phyloP scores from a whole-genome alignment of 129 eudicot genomes.

The Tanacetum coccineum region DNA sequence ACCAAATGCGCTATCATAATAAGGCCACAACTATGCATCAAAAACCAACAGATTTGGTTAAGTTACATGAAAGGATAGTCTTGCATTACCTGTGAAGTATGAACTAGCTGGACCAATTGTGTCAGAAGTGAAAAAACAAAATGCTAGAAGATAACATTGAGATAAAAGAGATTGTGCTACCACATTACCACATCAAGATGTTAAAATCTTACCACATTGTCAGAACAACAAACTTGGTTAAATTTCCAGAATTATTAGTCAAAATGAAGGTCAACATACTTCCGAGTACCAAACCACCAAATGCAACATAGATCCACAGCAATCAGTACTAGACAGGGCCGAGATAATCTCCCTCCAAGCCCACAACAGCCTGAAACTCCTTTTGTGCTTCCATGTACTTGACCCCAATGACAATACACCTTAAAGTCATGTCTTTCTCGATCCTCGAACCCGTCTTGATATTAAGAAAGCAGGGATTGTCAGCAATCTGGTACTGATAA shows the following conservation, averaged over 20 bases:
- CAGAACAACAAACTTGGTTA: too few relatives aligned
- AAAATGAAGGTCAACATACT: neutral
- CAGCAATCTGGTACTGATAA: conserved; percentile 52
- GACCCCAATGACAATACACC: conserved; percentile 48
- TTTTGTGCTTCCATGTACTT: conserved; percentile 62
- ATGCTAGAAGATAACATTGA: neutral
- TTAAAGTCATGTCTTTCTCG: conserved; percentile 51
- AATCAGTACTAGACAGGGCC: conserved; percentile 46
- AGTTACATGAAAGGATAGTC: neutral
- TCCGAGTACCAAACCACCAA: neutral
- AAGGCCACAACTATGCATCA: neutral
- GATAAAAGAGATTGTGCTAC: neutral
- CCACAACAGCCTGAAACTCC: conserved; percentile 61
- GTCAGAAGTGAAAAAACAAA: neutral
- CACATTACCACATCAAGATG: neutral
- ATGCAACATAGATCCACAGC: neutral
- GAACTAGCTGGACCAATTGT: neutral
- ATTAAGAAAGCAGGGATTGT: conserved; percentile 50
- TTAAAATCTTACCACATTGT: neutral
- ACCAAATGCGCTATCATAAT: neutral
- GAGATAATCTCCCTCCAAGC: conserved; percentile 60
- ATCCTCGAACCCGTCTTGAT: conserved; percentile 45
- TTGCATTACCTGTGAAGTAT: neutral
- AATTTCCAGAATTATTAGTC: neutral
- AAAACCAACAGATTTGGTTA: neutral